Percentiles rank a stretch among this genome's conserved stretches.
phyloP scores from a whole-genome alignment of 2,329 filamentous ascomycete genomes.

The Penicillium sp. region DNA sequence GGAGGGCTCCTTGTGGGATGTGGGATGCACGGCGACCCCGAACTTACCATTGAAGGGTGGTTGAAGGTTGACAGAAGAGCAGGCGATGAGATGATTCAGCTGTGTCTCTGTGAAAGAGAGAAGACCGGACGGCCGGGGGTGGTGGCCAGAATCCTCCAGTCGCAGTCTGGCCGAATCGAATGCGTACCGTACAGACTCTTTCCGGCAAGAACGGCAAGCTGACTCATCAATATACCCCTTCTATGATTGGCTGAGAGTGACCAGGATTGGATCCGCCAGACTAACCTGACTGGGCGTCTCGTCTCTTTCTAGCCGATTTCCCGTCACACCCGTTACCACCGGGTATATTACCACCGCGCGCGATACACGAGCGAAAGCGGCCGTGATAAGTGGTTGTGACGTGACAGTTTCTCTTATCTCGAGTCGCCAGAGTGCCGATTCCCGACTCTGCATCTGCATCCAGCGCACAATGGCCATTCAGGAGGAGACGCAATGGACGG shows the following conservation, averaged over 20 bases:
- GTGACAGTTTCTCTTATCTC: slow-evolving; percentile 24
- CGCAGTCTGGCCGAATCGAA: too few species aligned
- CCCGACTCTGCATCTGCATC: slow-evolving; percentile 4
- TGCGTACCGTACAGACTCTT: too few species aligned
- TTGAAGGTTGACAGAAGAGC: too few species aligned
- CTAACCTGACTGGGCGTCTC: slow-evolving; percentile 21
- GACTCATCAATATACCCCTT: slow-evolving; percentile 11
- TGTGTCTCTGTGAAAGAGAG: background rate
- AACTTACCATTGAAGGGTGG: too few species aligned
- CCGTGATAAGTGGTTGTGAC: slow-evolving; percentile 25
- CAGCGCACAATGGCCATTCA: too few species aligned
- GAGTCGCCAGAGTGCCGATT: slow-evolving; percentile 14
- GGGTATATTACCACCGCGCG: background rate
- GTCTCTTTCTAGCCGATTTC: slow-evolving; percentile 14
- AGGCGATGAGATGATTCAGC: too few species aligned
- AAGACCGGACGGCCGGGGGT: background rate
- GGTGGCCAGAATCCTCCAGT: too few species aligned
- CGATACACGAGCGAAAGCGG: slow-evolving; percentile 17
- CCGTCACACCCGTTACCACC: background rate
- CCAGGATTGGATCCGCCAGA: too few species aligned
- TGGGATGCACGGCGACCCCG: too few species aligned
- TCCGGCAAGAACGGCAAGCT: slow-evolving; percentile 9
- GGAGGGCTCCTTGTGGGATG: too few species aligned
- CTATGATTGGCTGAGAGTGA: slow-evolving; percentile 16
- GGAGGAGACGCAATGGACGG: too few species aligned